Evolutionary conservation across 2,329 filamentous ascomycete species (phyloP), one percentile per base, ranked within the genome.

Genomic region (Penicillium sp.): DNA sequence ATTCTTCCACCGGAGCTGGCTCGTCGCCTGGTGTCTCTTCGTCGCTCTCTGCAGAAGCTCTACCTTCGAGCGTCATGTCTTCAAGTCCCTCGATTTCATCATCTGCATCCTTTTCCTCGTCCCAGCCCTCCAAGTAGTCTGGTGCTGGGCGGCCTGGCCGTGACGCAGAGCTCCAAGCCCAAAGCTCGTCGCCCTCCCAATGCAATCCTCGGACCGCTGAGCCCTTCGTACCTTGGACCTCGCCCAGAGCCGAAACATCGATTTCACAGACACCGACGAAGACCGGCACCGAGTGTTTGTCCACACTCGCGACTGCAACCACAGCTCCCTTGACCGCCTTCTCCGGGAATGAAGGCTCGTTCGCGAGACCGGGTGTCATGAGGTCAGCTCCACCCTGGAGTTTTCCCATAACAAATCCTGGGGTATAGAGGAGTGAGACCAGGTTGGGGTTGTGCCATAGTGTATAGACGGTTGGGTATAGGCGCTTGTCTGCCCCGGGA

Each of bases 181-280:
- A 88, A n/a, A 88, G 66, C 71, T 89, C 86, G 71, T 89, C 86
- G 1, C 86, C 85, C 56, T 80, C 78, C 86, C 86, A 88, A 64
- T 88, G 86, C 45, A 88, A 72, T 4, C 82, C 85, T 58, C 83
- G 79, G 9, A 88, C 84, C 1, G 86, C 86, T 71, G 84, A 82
- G 0, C 86, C 86, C 64, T 84, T 87, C 13, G 77, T 75, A 0
- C 86, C 85, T 63, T 82, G 81, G 5, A 86, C 83, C 46, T 77
- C 75, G 2, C 67, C 70, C 48, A 88, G 66, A 2, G 72, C 75
- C 43, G 79, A 79, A 14, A 88, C 75, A 70, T 88, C 83, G 44
- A 87, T 83, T 62, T 83, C 80, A 65, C 85, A 88, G n/a, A 81
- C 72, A 0, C 86, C 86, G 3, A 88, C 83, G 53, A 82, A 84